Conservation (phyloP, 202 grass and related monocot genomes). For the Brachypodium distachyon region DNA sequence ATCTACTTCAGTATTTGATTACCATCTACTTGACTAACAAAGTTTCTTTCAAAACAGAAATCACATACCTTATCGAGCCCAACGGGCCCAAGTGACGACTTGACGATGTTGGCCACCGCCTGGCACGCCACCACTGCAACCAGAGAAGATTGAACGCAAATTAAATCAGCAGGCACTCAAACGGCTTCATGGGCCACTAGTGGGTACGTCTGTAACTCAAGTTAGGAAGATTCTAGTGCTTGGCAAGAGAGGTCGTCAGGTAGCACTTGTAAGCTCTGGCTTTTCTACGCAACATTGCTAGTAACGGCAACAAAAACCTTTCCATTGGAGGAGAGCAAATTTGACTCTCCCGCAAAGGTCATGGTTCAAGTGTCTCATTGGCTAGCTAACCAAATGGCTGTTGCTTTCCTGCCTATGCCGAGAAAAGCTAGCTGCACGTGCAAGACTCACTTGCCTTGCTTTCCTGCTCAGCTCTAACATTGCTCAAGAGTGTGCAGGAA, state of each 20-base stretch:
- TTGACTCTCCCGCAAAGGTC: too few species aligned
- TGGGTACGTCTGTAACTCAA: background rate
- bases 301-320: too few species aligned
- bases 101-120: slow-evolving; percentile 88
- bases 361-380: too few species aligned
- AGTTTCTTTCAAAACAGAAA: background rate
- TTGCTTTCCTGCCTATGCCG: too few species aligned
- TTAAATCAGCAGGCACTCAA: background rate
- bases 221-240: background rate
- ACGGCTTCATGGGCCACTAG: background rate
- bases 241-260: too few species aligned
- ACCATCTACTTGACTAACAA: background rate
- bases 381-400: too few species aligned
- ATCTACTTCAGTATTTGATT: too few species aligned
- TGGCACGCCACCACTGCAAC: slow-evolving; percentile 68
- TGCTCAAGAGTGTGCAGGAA: slow-evolving; percentile 30
- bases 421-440: too few species aligned
- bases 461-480: slow-evolving; percentile 28
- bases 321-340: too few species aligned
- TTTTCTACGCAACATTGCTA: background rate
- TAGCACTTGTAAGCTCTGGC: background rate
- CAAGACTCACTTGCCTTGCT: too few species aligned
- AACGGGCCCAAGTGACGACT: slow-evolving; percentile 73
- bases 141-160: background rate
- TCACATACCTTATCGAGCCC: slow-evolving; percentile 73